Base-by-base conservation (phyloP, 306 rosid genomes). In the Cicer cuneatum region DNA sequence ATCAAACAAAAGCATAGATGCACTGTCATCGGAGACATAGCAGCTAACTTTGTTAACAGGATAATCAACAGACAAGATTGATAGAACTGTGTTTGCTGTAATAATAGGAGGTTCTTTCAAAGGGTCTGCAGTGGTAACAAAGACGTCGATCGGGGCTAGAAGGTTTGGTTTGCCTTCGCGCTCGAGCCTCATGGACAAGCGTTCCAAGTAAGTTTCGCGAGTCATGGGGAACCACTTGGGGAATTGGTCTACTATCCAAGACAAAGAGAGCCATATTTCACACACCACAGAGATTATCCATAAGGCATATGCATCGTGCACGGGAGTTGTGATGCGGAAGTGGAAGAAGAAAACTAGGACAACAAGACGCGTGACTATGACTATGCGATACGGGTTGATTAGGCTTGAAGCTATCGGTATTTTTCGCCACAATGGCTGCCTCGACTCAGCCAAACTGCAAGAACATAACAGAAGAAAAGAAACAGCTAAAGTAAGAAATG, bases 361-460 rank as follows among this genome's bases (percentile, higher is more conserved):
- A 10, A 89, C 53, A 13, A 94, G 86, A 29, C 99, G 91, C 46
- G 77, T 62, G 38, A 90, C 85, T 58, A 94, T 92, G 73, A 90
- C 97, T 41, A 94, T 94, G n/a, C 99, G 92, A 66, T 94, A 94
- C 6, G 99, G 99, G 42, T 90, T 94, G 77, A 94, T 89, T 76
- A 82, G 76, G 89, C 93, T 87, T 5, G 98, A 88, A 33, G 97
- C 2, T 54, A 94, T 49, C 12, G 99, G 88, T 0, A 94, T 79
- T 78, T 90, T 92, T 62, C 98, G 84, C 96, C 96, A 94, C 16
- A 94, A 59, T 7, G 97, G 92, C 66, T 94, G 97, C 68, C 99
- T 88, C 21, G 98, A 83, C 85, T 90, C 97, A 7, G 88, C 89
- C 82, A 86, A 71, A 59, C 98, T 92, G 85, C 74, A 48, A 69